Conservation (phyloP, 1,284 basidiomycete genomes). For the Agroathelia rolfsii region DNA sequence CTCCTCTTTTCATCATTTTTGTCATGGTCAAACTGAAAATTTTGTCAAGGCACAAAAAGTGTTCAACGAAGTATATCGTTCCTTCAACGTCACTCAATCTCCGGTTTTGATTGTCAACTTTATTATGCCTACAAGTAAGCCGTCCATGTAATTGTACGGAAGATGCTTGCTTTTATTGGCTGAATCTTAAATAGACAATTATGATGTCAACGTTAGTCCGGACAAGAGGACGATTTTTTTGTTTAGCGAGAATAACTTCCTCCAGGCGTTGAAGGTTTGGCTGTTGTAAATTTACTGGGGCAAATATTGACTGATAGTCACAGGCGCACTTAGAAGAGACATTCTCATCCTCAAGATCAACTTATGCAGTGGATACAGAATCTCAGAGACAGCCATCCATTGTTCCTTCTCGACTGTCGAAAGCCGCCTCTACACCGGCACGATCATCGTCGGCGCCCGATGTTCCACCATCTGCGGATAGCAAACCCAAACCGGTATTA, state of each 20-base stretch:
- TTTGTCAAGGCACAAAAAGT: constrained; percentile 63
- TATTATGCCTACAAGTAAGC: constrained; percentile 63
- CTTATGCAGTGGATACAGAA: constrained; percentile 40
- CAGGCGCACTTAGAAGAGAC: constrained; percentile 50
- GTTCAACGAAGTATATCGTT: constrained; percentile 84
- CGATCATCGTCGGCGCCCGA: no score
- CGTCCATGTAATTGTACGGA: constrained; percentile 15
- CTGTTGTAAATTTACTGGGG: neutral
- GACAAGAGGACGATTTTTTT: constrained; percentile 94
- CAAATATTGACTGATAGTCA: constrained; percentile 1
- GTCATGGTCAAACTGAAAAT: no score
- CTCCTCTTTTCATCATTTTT: no score
- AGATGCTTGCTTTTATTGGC: constrained; percentile 2
- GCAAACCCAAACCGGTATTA: no score
- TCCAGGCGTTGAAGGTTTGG: constrained; percentile 70
- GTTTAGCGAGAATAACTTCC: constrained; percentile 79
- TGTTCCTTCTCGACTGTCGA: constrained; percentile 7
- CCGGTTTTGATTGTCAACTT: constrained; percentile 86
- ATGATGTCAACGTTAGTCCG: constrained; percentile 94
- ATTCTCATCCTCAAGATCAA: constrained; percentile 62
- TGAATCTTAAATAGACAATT: constrained; percentile 45
- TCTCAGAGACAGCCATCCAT: constrained; percentile 9
- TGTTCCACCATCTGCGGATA: no score
- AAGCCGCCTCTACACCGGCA: constrained; percentile 5
- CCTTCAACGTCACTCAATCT: constrained; percentile 72